Percentiles rank a stretch among this genome's conserved stretches.
Evolutionary conservation across 495 filamentous ascomycete species (phyloP).

Genomic region (Ramalina intermedia): DNA sequence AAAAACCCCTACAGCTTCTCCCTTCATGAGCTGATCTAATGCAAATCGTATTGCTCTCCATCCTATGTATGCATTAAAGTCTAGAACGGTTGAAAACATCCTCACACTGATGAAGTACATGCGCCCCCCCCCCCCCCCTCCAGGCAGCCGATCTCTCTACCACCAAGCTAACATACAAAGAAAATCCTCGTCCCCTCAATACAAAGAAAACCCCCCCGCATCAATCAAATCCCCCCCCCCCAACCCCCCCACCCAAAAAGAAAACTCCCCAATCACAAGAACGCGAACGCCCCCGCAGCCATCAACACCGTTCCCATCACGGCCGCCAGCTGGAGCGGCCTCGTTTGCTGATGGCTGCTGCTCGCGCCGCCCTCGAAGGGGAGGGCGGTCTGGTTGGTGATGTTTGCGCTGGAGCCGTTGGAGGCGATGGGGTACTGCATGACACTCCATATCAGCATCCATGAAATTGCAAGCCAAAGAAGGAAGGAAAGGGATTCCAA

Average conservation of each 20-base stretch:
- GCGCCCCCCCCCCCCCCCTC: too few species aligned
- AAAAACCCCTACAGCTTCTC: too few species aligned
- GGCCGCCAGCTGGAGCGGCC: background rate
- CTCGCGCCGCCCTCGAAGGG: slow-evolving; percentile 3
- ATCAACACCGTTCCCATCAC: background rate
- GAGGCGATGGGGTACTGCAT: slow-evolving; percentile 3
- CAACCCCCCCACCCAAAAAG: background rate
- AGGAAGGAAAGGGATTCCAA: too few species aligned
- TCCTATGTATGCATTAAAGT: too few species aligned
- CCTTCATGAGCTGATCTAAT: too few species aligned
- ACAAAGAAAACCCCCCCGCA: background rate
- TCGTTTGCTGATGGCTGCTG: background rate
- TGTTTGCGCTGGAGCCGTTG: background rate
- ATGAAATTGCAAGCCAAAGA: too few species aligned
- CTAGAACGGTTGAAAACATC: too few species aligned
- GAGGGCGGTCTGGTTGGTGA: background rate
- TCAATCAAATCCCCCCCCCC: background rate
- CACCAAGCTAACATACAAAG: too few species aligned
- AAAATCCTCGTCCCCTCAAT: background rate
- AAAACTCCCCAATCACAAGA: background rate
- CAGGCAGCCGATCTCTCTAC: too few species aligned
- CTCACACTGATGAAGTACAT: too few species aligned
- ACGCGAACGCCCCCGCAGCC: background rate
- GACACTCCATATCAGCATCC: background rate
- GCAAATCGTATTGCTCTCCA: too few species aligned